Conservation (phyloP, 352 stramenopile species). For the Phytophthora pisi region DNA sequence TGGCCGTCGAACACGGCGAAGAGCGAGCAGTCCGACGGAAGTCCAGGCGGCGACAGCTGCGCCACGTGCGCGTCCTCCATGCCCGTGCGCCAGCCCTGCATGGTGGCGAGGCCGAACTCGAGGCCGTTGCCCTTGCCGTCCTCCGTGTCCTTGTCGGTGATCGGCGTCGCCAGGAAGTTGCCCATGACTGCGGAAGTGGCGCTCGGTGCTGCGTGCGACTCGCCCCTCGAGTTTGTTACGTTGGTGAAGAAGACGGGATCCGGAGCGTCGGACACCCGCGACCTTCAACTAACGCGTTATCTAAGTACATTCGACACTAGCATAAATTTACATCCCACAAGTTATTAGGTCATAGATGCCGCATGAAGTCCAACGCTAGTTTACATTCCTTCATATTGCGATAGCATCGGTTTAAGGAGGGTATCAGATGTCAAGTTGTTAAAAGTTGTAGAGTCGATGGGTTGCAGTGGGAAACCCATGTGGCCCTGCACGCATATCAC, state of each 20-base stretch:
- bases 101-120: slow-evolving; percentile 66
- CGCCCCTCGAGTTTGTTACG: slow-evolving; percentile 11
- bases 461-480: too few species aligned
- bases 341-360: too few species aligned
- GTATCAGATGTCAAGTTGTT: too few species aligned
- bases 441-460: too few species aligned
- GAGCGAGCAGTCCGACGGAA: slow-evolving; percentile 59
- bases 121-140: slow-evolving; percentile 59
- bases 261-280: not conserved
- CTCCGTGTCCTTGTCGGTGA: slow-evolving; percentile 81
- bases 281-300: too few species aligned
- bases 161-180: slow-evolving; percentile 80
- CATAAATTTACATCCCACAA: too few species aligned
- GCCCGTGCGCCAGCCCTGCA: slow-evolving; percentile 84
- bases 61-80: slow-evolving; percentile 87
- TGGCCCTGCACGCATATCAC: too few species aligned
- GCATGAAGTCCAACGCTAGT: too few species aligned
- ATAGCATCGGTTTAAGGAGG: too few species aligned
- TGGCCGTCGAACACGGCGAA: slow-evolving; percentile 88
- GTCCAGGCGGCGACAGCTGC: slow-evolving; percentile 43
- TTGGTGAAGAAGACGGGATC: slow-evolving; percentile 16
- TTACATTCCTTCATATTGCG: too few species aligned
- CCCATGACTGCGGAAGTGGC: slow-evolving; percentile 50
- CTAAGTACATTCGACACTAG: too few species aligned
- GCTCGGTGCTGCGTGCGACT: not conserved